A percentile compares a stretch with the other conserved stretches of the same genome.
Evolutionary conservation across 2,329 filamentous ascomycete genomes (phyloP).

Genomic region (Fusarium kyushuense): DNA sequence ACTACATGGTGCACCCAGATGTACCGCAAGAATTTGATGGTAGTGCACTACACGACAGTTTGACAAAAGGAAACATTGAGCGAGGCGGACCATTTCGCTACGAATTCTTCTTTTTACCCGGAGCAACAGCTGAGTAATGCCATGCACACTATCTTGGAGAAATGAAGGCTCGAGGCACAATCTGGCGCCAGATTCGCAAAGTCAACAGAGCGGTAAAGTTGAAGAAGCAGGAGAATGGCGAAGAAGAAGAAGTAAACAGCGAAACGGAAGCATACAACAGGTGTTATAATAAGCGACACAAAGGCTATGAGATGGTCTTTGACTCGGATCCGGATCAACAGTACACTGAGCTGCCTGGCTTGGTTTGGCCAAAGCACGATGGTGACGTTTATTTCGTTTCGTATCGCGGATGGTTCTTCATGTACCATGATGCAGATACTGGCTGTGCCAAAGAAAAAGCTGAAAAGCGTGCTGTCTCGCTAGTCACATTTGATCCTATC

Average conservation of each 20-base stretch:
- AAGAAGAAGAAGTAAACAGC: too few species aligned
- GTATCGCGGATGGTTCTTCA: background rate
- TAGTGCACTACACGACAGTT: background rate
- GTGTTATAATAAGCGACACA: background rate
- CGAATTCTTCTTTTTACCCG: conserved; percentile 11
- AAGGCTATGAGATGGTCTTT: background rate
- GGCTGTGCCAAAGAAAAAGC: too few species aligned
- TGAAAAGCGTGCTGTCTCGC: too few species aligned
- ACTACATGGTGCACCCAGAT: background rate
- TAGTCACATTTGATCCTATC: too few species aligned
- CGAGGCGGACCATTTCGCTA: background rate
- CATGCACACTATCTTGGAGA: conserved; percentile 7
- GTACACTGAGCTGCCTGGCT: background rate
- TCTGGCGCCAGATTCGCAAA: conserved; percentile 18
- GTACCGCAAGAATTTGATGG: background rate
- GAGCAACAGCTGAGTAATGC: conserved; percentile 8
- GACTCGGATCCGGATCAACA: background rate
- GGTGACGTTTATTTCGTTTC: background rate
- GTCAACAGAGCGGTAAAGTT: conserved; percentile 5
- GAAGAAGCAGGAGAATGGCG: background rate
- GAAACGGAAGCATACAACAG: too few species aligned
- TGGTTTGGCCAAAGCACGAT: background rate
- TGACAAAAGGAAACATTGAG: background rate
- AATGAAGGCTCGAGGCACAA: conserved; percentile 10
- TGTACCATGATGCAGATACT: background rate